Conservation (phyloP, 2,329 filamentous ascomycete genomes). For the Amauroascus verrucosus region DNA sequence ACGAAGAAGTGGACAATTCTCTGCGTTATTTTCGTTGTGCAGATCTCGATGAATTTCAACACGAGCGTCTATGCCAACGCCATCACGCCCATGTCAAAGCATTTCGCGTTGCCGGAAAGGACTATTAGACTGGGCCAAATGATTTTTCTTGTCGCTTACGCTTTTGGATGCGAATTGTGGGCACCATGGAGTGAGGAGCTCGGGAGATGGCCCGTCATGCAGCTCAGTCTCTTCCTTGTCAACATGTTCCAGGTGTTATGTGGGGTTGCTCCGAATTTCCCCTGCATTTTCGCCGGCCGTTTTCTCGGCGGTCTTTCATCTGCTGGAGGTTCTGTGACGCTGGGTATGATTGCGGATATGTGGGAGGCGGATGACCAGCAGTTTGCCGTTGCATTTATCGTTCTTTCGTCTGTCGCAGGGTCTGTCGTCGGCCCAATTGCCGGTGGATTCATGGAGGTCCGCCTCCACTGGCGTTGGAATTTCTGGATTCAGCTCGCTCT, state of each 20-base stretch:
- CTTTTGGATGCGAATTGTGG: slow-evolving; percentile 79
- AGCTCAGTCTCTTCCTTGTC: slow-evolving; percentile 60
- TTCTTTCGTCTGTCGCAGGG: slow-evolving; percentile 47
- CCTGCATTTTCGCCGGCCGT: slow-evolving; percentile 56
- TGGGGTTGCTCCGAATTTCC: slow-evolving; percentile 61
- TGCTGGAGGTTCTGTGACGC: slow-evolving; percentile 54
- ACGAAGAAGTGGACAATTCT: slow-evolving; percentile 62
- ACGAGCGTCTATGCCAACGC: slow-evolving; percentile 62
- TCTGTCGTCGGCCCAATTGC: slow-evolving; percentile 41
- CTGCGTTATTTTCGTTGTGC: slow-evolving; percentile 58
- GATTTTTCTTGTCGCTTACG: slow-evolving; percentile 67
- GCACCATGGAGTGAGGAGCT: slow-evolving; percentile 78
- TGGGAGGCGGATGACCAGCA: slow-evolving; percentile 49
- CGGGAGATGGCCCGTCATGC: slow-evolving; percentile 63
- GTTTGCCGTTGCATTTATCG: slow-evolving; percentile 51
- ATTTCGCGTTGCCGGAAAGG: slow-evolving; percentile 58
- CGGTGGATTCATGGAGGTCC: slow-evolving; percentile 44
- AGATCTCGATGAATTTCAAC: slow-evolving; percentile 70
- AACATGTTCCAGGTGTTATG: slow-evolving; percentile 68
- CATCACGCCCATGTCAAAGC: slow-evolving; percentile 49
- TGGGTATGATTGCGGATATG: slow-evolving; percentile 57
- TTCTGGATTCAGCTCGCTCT: slow-evolving; percentile 55
- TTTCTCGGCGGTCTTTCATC: slow-evolving; percentile 53
- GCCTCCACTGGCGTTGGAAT: slow-evolving; percentile 47
- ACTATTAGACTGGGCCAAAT: slow-evolving; percentile 61